Evolutionary conservation across 495 filamentous ascomycete species (phyloP), one percentile per base, ranked within the genome.

Genomic region (Hamigera avellanea): DNA sequence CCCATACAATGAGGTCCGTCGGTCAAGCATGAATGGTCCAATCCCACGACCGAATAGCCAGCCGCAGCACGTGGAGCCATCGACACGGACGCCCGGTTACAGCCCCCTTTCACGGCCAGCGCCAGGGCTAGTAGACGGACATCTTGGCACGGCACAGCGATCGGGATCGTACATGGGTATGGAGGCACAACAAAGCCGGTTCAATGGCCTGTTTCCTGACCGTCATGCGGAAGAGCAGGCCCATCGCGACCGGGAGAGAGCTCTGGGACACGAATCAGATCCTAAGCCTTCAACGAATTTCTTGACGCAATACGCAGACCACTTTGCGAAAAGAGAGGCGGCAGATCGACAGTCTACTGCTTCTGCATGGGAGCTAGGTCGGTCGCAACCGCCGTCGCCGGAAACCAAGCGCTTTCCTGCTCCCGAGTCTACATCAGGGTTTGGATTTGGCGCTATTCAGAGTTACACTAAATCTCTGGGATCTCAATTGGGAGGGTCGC

Each of bases 381-480:
- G 60, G 33, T 59, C 60, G 4, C 58, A 64, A 19, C 62, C 62
- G 8, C 45, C 56, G 0, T 66, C 62, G 8, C 64, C 62, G 5
- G 64, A 68, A 35, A 46, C 36, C 3, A 64, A 61, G 36, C 62
- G 62, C 3, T 54, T 64, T 26, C 49, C 52, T 5, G 54, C 49
- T 0, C 42, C 59, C 2, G 62, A 65, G 16, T 26, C 52, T 1
- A 46, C 41, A 7, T 36, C 60, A 2, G 45, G 48, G 2, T 68
- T 66, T 41, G 64, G 62, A 3, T 66, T 66, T 32, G 64, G 64
- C 8, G 62, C 62, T 9, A 66, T 66, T 33, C 64, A 68, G 36
- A 68, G 49, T 39, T 68, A 68, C 43, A 64, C 64, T 9, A 68
- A 68, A 42, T 64, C 64, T 2, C 37, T 68, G 10, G 62, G 62